These are phyloP conservation scores for Cercospora zeae-maydis DNA, from an alignment of 2,329 filamentous ascomycete genomes.

Conservation along the genomic window DNA sequence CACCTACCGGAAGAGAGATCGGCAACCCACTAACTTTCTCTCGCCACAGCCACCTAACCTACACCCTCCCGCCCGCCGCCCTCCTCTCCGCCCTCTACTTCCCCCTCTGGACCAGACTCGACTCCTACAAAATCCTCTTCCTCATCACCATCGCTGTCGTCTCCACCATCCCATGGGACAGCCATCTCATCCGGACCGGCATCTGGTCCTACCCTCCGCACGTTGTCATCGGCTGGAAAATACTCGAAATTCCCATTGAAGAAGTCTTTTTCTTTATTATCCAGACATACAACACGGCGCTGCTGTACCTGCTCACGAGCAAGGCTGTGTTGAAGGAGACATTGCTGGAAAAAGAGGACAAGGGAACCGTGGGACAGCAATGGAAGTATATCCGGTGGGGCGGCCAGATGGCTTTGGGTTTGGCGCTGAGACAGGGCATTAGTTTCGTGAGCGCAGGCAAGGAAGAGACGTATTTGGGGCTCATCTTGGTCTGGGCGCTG, in stretches of 20 bases:
- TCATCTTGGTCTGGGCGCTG: slow-evolving; percentile 66
- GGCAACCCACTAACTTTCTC: slow-evolving; percentile 8
- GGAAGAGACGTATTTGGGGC: slow-evolving; percentile 61
- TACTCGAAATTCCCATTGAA: slow-evolving; percentile 65
- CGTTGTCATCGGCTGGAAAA: slow-evolving; percentile 60
- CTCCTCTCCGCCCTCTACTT: slow-evolving; percentile 57
- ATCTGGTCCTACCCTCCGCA: slow-evolving; percentile 69
- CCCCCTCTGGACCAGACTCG: slow-evolving; percentile 60
- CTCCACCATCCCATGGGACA: slow-evolving; percentile 72
- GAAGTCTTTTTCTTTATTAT: slow-evolving; percentile 76
- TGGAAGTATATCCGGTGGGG: slow-evolving; percentile 43
- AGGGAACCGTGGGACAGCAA: slow-evolving; percentile 27
- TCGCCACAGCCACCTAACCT: slow-evolving; percentile 58
- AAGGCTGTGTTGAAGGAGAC: slow-evolving; percentile 58
- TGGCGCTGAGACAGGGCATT: slow-evolving; percentile 46
- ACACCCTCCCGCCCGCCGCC: slow-evolving; percentile 62
- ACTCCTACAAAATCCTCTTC: slow-evolving; percentile 60
- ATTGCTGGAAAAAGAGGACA: slow-evolving; percentile 47
- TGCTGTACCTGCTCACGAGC: slow-evolving; percentile 65
- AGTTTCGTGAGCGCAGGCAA: slow-evolving; percentile 46
- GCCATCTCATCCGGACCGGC: slow-evolving; percentile 63
- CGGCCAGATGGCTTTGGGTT: slow-evolving; percentile 52
- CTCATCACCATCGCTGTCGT: slow-evolving; percentile 61
- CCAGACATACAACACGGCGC: slow-evolving; percentile 68
- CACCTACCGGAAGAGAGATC: neutral